phyloP scores from a whole-genome alignment of 768 basidiomycete genomes.

The Leucosporidium creatinivorum region DNA sequence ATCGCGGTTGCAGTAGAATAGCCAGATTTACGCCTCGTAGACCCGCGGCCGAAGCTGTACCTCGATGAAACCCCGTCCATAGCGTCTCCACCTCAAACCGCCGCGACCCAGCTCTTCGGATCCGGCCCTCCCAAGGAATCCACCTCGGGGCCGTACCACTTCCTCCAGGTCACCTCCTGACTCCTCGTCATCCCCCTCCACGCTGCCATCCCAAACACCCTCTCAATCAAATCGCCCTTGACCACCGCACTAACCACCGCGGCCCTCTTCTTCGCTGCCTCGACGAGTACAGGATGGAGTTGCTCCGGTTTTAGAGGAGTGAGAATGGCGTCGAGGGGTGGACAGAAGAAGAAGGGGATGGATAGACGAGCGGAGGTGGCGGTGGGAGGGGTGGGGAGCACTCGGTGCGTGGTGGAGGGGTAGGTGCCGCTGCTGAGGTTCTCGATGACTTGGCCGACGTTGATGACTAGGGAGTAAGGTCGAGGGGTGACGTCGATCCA shows the following conservation, averaged over 20 bases:
- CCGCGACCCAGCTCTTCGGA: background rate
- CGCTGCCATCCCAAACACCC: conserved; percentile 20
- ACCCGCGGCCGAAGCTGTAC: no score
- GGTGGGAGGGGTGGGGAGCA: conserved; percentile 7
- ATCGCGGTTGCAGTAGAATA: no score
- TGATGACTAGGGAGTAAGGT: conserved; percentile 14
- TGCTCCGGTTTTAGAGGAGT: background rate
- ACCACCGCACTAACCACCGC: conserved; percentile 1
- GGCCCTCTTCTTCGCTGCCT: background rate
- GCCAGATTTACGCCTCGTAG: no score
- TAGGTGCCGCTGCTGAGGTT: background rate
- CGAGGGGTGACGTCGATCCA: conserved; percentile 15
- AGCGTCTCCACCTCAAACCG: no score
- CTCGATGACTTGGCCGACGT: conserved; percentile 20
- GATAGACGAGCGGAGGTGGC: conserved; percentile 3
- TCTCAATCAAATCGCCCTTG: conserved; percentile 18
- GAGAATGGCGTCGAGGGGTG: background rate
- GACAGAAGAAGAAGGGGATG: conserved; percentile 31
- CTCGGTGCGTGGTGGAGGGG: conserved; percentile 24
- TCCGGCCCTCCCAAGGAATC: conserved; percentile 19
- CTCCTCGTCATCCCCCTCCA: conserved; percentile 24
- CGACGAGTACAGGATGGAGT: conserved; percentile 8
- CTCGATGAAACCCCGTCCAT: no score
- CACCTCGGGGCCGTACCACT: conserved; percentile 15
- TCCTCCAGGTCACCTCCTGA: conserved; percentile 9